A percentile compares a stretch with the other conserved stretches of the same genome.
Conservation (phyloP, 2,329 filamentous ascomycete species). For the Kalaharituber pfeilii region DNA sequence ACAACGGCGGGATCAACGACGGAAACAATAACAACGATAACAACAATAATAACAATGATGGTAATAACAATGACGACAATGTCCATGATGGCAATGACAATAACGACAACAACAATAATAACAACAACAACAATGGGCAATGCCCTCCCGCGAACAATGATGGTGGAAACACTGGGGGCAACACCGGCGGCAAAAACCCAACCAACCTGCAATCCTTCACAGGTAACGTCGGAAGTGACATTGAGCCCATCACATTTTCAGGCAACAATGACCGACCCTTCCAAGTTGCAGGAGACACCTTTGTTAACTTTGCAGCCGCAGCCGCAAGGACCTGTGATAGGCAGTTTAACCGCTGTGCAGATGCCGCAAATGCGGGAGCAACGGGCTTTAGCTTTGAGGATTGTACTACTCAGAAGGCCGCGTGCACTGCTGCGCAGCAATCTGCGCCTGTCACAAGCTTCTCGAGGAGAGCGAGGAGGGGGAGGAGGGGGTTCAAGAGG, state of each 20-base stretch:
- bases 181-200: slow-evolving; percentile 8
- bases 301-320: slow-evolving; percentile 39
- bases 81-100: slow-evolving; percentile 8
- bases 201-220: slow-evolving; percentile 30
- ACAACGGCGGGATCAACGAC: slow-evolving; percentile 10
- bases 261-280: slow-evolving; percentile 38
- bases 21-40: slow-evolving; percentile 10
- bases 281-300: slow-evolving; percentile 39
- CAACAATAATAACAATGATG: slow-evolving; percentile 15
- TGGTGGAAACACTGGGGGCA: slow-evolving; percentile 1
- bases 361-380: slow-evolving; percentile 38
- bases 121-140: slow-evolving; percentile 1
- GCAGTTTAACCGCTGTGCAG: slow-evolving; percentile 43
- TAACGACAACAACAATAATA: slow-evolving; percentile 1
- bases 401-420: slow-evolving; percentile 38
- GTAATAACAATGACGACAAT: slow-evolving; percentile 16
- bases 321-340: slow-evolving; percentile 44
- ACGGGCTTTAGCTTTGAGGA: slow-evolving; percentile 31
- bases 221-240: slow-evolving; percentile 36
- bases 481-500: no score
- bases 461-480: no score
- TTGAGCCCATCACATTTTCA: slow-evolving; percentile 36
- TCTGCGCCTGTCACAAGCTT: slow-evolving; percentile 3
- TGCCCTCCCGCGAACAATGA: neutral
- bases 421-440: slow-evolving; percentile 27